Percentiles rank a stretch among this genome's conserved stretches.
phyloP scores from a whole-genome alignment of 192 early-diverging fungal species.

The Linnemannia zychae region DNA sequence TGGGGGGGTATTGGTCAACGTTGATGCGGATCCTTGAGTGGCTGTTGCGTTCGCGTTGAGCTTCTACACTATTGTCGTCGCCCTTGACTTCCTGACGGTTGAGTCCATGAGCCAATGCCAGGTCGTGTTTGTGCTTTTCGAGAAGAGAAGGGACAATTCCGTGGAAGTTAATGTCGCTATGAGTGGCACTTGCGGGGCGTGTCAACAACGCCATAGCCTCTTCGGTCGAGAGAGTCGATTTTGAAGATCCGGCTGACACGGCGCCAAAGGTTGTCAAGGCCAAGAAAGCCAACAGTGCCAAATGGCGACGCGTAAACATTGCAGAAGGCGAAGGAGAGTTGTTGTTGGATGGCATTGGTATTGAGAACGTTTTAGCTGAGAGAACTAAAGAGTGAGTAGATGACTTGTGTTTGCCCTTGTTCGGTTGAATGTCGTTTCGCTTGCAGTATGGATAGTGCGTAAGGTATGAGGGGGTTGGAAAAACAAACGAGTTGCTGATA shows the following conservation, averaged over 20 bases:
- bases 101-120: neutral
- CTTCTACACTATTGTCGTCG: neutral
- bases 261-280: slow-evolving; percentile 11
- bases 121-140: neutral
- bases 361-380: neutral
- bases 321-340: neutral
- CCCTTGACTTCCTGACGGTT: neutral
- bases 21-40: slow-evolving; percentile 20
- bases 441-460: too few species aligned
- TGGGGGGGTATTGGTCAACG: slow-evolving; percentile 23
- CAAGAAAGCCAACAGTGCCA: slow-evolving; percentile 6
- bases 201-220: slow-evolving; percentile 13
- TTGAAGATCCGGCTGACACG: neutral
- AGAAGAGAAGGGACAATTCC: slow-evolving; percentile 22
- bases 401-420: too few species aligned
- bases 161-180: slow-evolving; percentile 18
- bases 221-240: neutral
- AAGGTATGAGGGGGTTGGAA: too few species aligned
- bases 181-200: neutral
- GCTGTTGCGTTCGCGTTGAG: neutral
- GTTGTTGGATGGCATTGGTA: neutral
- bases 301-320: slow-evolving; percentile 6
- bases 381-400: neutral
- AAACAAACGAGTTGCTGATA: too few species aligned
- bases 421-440: neutral